Evolutionary conservation across 345 rosid species (phyloP), one percentile per base, ranked within the genome.

Genomic region (Salix koriyanagi): DNA sequence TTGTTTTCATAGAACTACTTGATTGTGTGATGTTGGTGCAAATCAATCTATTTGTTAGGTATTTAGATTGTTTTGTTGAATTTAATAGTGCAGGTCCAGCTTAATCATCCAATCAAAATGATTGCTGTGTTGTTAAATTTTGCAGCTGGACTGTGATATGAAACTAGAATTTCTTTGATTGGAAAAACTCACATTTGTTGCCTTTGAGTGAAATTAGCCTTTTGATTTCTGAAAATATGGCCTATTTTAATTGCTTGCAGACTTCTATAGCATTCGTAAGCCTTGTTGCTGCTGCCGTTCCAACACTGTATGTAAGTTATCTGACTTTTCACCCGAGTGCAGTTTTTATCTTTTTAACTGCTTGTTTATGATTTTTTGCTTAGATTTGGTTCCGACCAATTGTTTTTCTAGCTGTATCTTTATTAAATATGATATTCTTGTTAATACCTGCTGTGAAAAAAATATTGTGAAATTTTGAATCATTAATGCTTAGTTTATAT

Each of bases 221-320:
- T 42, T 60, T 36, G n/a, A 52, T 73, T 54, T 73, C 71, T 84
- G 68, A 79, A 15, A 39, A 77, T 73, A 61, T 67, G 6, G 48
- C 15, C 23, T 73, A 28, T 21, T 68, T 79, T 76, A 26, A 9
- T 58, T 77, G 34, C 73, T 15, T 86, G 86, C 97, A 95, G 98
- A 88, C 98, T 74, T 89, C 89, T 52, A 83, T 93, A 72, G 97
- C 99, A 34, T 90, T 95, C 83, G 84, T 91, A 60, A 85, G 96
- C 84, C 82, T 96, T 65, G 94, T 91, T 21, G 54, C 91, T 77
- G 88, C 93, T n/a, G 90, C 96, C 30, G 74, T 93, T 61, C 98
- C 99, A 19, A 88, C 98, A 26, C 91, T 95, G 75, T 10, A 70
- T 77, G 99, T 95, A 89, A 91, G 96, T 89, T 56, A 71, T 18